Percentiles rank a stretch among this genome's conserved stretches.
These are phyloP conservation scores for Corinectria fuckeliana DNA, from an alignment of 2,329 filamentous ascomycete genomes.

Conservation along the genomic window DNA sequence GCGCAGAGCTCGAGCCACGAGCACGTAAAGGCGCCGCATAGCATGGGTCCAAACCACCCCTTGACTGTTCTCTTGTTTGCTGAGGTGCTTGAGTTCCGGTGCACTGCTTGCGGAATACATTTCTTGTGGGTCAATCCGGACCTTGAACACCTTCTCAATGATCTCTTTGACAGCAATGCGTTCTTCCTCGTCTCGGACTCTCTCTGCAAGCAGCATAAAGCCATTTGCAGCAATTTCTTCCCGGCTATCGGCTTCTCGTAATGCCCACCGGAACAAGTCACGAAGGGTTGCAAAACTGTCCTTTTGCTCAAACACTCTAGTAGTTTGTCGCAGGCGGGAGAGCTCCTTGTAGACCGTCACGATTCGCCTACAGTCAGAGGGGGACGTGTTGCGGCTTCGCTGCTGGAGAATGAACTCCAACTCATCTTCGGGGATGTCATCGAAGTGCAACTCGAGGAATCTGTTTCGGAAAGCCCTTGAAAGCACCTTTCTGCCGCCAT, in stretches of 20 bases:
- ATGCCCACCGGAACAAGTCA: slow-evolving; percentile 95
- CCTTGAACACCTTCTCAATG: slow-evolving; percentile 90
- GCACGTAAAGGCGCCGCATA: slow-evolving; percentile 88
- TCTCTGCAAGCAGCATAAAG: slow-evolving; percentile 94
- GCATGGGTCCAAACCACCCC: slow-evolving; percentile 92
- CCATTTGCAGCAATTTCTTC: slow-evolving; percentile 91
- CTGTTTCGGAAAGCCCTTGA: slow-evolving; percentile 96
- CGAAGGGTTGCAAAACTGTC: slow-evolving; percentile 95
- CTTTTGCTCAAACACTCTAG: slow-evolving; percentile 92
- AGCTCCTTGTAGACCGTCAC: slow-evolving; percentile 94
- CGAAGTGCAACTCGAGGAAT: slow-evolving; percentile 96
- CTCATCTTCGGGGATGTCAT: slow-evolving; percentile 96
- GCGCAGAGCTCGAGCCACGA: slow-evolving; percentile 84
- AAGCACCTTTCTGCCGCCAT: slow-evolving; percentile 91
- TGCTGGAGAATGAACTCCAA: slow-evolving; percentile 89
- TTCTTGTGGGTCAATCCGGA: slow-evolving; percentile 74
- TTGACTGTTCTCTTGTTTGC: slow-evolving; percentile 57
- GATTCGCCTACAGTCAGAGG: slow-evolving; percentile 89
- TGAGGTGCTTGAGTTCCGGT: slow-evolving; percentile 60
- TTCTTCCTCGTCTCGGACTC: slow-evolving; percentile 91
- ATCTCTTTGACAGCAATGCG: slow-evolving; percentile 82
- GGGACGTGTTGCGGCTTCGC: slow-evolving; percentile 83
- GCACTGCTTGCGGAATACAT: slow-evolving; percentile 72
- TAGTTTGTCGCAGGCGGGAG: slow-evolving; percentile 87
- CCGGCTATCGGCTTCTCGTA: slow-evolving; percentile 81